phyloP scores from a whole-genome alignment of 2,329 filamentous ascomycete genomes.

The Hypoxylon sp. region DNA sequence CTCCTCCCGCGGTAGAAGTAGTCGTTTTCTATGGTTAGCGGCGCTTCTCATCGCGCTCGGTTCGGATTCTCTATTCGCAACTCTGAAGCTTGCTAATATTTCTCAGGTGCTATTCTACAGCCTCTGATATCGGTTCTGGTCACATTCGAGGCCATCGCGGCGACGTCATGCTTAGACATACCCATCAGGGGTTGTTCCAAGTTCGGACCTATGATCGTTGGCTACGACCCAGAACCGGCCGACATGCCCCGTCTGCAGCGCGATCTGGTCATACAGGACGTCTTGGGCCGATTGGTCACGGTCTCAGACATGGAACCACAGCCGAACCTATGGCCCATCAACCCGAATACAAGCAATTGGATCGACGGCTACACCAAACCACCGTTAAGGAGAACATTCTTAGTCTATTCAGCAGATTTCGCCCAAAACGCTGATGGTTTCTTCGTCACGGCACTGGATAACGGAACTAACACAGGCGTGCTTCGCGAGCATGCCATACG shows the following conservation, averaged over 20 bases:
- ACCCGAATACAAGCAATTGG: slow-evolving; percentile 10
- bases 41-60: slow-evolving; percentile 26
- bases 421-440: slow-evolving; percentile 20
- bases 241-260: slow-evolving; percentile 34
- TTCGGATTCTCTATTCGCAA: slow-evolving; percentile 2
- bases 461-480: slow-evolving; percentile 33
- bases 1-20: slow-evolving; percentile 14
- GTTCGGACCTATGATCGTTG: slow-evolving; percentile 14
- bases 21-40: slow-evolving; percentile 30
- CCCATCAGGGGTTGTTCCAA: slow-evolving; percentile 2
- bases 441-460: slow-evolving; percentile 29
- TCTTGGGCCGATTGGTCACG: slow-evolving; percentile 27
- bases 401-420: slow-evolving; percentile 13
- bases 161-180: slow-evolving; percentile 28
- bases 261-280: slow-evolving; percentile 35
- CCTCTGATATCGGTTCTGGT: slow-evolving; percentile 33
- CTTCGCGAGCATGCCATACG: slow-evolving; percentile 35
- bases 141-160: slow-evolving; percentile 22
- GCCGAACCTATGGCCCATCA: slow-evolving; percentile 33
- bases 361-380: slow-evolving; percentile 23
- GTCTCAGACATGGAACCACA: slow-evolving; percentile 28
- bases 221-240: slow-evolving; percentile 34
- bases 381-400: slow-evolving; percentile 12
- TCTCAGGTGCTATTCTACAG: slow-evolving; percentile 22
- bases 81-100: slow-evolving; percentile 8